Conservation (phyloP, 2,329 filamentous ascomycete species). For the Aureobasidium sp. region DNA sequence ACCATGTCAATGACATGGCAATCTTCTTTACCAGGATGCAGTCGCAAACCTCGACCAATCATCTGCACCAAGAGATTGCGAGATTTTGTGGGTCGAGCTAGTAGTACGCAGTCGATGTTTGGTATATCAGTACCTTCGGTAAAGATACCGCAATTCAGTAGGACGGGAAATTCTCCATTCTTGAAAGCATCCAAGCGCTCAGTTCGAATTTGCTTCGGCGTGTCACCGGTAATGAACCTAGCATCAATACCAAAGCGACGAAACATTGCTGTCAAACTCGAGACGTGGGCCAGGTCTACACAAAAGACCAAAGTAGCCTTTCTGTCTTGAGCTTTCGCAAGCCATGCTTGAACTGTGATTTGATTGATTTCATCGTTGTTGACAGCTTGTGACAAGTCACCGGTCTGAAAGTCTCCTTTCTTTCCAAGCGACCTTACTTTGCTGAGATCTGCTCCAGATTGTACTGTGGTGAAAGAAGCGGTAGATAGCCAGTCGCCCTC, state of each 20-base stretch:
- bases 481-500: constrained; percentile 85
- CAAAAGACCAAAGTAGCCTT: constrained; percentile 91
- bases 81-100: constrained; percentile 82
- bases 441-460: constrained; percentile 71
- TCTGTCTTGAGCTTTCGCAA: constrained; percentile 61
- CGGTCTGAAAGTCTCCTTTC: constrained; percentile 71
- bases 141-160: constrained; percentile 93
- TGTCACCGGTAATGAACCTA: constrained; percentile 76
- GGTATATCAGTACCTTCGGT: constrained; percentile 98
- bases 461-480: constrained; percentile 89
- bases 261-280: constrained; percentile 66
- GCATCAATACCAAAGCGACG: constrained; percentile 72
- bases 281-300: constrained; percentile 78
- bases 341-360: constrained; percentile 78
- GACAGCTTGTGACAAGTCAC: constrained; percentile 70
- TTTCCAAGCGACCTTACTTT: constrained; percentile 40
- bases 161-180: constrained; percentile 67
- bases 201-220: constrained; percentile 58
- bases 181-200: constrained; percentile 69
- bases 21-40: constrained; percentile 71
- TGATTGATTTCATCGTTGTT: constrained; percentile 78
- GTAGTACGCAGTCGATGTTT: constrained; percentile 86
- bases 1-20: constrained; percentile 98
- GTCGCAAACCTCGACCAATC: constrained; percentile 88
- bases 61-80: constrained; percentile 94